Base-by-base conservation (phyloP, 371 early-diverging fungal genomes). In the Rhizopus stolonifer region DNA sequence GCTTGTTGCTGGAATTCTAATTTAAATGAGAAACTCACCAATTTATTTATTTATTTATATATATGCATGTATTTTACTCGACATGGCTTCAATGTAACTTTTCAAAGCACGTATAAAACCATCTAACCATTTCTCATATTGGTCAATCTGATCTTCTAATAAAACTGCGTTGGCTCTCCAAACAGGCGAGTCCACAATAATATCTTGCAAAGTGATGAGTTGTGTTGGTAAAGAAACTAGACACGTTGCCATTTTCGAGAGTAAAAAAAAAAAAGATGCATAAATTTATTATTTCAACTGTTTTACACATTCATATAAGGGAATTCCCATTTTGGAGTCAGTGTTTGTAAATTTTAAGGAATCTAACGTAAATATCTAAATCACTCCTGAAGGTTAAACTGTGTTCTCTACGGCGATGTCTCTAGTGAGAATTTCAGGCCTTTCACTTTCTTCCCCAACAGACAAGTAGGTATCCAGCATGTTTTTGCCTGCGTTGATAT, bases 121-220 rank as follows among this genome's bases (percentile, higher is more conserved):
- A 13, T 83, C 81, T 7, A 81, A 60, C 90, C 88, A 88, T 60
- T 70, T 74, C 45, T 80, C 74, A 46, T 85, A 72, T 18, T 70
- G 79, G 17, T 86, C 88, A 49, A 89, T 70, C 55, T 89, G 87
- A 17, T 83, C 84, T 62, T 87, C 84, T 48, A 88, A 75, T 39
- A 81, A 79, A 15, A 65, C 53, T 19, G 86, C 61, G 56, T 76
- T 80, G 46, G 86, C 80, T 23, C 87, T 78, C 64, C 82, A 84
- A 44, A 76, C 74, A 14, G 88, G 90, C 7, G 88, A 81, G 56
- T 88, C 90, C 7, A 74, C 58, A 36, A 85, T 39, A 7, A 83
- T 80, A 52, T 77, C 77, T 39, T 72, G 67, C 4, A 72, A 19
- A 4, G 77, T 72, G 21, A 72, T 45, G 29, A 67, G 31, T 36